Base-by-base conservation (phyloP, 441 rosid genomes). In the Raphanus hybrid region DNA sequence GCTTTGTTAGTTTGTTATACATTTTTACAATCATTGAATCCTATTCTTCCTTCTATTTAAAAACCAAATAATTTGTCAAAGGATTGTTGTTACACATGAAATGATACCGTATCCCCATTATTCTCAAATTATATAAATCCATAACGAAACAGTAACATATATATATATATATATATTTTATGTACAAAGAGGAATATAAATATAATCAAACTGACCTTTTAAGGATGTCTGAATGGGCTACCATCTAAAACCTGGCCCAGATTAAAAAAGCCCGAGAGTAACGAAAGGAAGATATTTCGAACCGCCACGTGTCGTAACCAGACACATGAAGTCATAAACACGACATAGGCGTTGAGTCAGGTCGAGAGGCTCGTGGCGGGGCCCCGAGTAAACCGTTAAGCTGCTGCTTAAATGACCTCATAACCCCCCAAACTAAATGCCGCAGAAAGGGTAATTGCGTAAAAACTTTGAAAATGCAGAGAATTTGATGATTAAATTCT, bases 351-450 rank as follows among this genome's bases (percentile, higher is more conserved):
- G 82, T 74, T 74, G 82, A 74, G 78, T 74, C 82, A 74, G 78
- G 86, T 75, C 85, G 82, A 80, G 20, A 77, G 80, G 72, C 85
- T 84, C 87, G 86, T 82, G 73, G 83, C 64, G 68, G 83, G 86
- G 54, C 80, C 81, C 81, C 68, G 58, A 75, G 61, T 34, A 64
- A 65, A 68, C 75, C 80, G 69, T 27, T 14, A 10, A 41, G 41
- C 54, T 34, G 0, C 2, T 64, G 0, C 43, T 2, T 0, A 34
- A 71, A 66, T 79, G 64, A 73, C 85, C 0, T 18, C 37, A 70
- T 1, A 0, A 15, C n/a, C 86, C 86, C 84, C 14, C 0, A 0
- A 23, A 23, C 26, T 23, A 23, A 23, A 23, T 23, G 26, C 26
- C 26, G 26, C 0, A 23, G 26, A 23, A 23, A 59, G 86, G 86